phyloP scores from a whole-genome alignment of 2,329 filamentous ascomycete species.

The Atkinsonella texensis region DNA sequence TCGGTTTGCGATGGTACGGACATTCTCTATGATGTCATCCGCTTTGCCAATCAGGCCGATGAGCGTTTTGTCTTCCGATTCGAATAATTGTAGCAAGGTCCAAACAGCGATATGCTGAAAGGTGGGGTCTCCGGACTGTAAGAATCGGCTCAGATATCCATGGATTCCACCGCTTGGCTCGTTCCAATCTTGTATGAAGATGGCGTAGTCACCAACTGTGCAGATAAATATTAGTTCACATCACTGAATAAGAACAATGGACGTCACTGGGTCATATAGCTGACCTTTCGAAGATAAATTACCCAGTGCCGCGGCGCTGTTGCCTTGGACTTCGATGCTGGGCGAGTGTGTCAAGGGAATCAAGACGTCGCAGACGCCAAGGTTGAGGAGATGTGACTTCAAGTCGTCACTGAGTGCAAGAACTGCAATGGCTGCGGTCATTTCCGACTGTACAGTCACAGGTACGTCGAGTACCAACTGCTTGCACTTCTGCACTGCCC shows the following conservation, averaged over 20 bases:
- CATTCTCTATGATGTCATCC: constrained; percentile 83
- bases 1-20: constrained; percentile 80
- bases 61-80: constrained; percentile 86
- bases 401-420: constrained; percentile 91
- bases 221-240: not conserved
- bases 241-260: no score
- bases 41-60: constrained; percentile 81
- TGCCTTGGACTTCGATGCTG: constrained; percentile 96
- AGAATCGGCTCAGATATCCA: constrained; percentile 84
- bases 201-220: constrained; percentile 86
- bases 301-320: constrained; percentile 89
- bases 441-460: constrained; percentile 91
- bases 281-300: constrained; percentile 95
- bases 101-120: constrained; percentile 99
- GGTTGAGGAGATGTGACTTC: constrained; percentile 77
- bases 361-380: constrained; percentile 91
- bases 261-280: constrained; percentile 9
- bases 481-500: constrained; percentile 97
- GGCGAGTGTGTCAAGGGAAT: constrained; percentile 91
- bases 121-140: constrained; percentile 87
- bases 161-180: constrained; percentile 91
- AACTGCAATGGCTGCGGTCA: constrained; percentile 98
- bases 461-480: constrained; percentile 89
- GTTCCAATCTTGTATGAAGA: constrained; percentile 90
- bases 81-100: constrained; percentile 89